phyloP scores from a whole-genome alignment of 331 rosid genomes.

The Erythrophleum ivorense region DNA sequence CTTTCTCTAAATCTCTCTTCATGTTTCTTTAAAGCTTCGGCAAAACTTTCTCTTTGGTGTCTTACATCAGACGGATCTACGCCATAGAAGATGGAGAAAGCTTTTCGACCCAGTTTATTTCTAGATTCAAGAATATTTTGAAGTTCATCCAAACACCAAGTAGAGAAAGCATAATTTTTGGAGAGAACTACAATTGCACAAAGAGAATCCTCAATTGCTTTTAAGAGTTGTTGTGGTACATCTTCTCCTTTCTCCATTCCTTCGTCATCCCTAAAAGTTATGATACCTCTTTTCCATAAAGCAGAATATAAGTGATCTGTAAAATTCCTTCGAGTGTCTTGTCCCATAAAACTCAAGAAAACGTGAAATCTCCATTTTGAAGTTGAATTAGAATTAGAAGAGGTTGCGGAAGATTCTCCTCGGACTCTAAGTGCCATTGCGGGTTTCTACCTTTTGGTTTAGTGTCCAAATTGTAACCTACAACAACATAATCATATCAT shows the following conservation, averaged over 20 bases:
- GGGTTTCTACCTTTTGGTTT: background rate
- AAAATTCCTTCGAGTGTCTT: background rate
- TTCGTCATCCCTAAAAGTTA: background rate
- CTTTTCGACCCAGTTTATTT: too few relatives aligned
- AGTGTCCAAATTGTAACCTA: too few relatives aligned
- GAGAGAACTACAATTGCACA: background rate
- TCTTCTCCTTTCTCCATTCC: background rate
- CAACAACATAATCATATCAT: too few relatives aligned
- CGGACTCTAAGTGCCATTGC: background rate
- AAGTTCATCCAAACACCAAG: too few relatives aligned
- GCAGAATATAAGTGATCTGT: background rate
- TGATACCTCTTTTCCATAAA: conserved; percentile 4
- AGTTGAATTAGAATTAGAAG: background rate
- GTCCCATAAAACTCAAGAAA: conserved; percentile 34
- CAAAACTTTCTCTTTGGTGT: too few relatives aligned
- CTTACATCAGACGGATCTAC: too few relatives aligned
- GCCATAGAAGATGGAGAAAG: too few relatives aligned
- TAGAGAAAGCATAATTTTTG: background rate
- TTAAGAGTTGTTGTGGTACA: background rate
- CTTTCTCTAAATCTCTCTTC: too few relatives aligned
- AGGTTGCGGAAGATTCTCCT: background rate
- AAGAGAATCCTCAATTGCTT: background rate
- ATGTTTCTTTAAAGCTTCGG: too few relatives aligned
- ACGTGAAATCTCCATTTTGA: background rate
- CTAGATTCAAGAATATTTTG: too few relatives aligned